Evolutionary conservation across 345 rosid genomes (phyloP), one percentile per base, ranked within the genome.

Genomic region (Aegle marmelos): DNA sequence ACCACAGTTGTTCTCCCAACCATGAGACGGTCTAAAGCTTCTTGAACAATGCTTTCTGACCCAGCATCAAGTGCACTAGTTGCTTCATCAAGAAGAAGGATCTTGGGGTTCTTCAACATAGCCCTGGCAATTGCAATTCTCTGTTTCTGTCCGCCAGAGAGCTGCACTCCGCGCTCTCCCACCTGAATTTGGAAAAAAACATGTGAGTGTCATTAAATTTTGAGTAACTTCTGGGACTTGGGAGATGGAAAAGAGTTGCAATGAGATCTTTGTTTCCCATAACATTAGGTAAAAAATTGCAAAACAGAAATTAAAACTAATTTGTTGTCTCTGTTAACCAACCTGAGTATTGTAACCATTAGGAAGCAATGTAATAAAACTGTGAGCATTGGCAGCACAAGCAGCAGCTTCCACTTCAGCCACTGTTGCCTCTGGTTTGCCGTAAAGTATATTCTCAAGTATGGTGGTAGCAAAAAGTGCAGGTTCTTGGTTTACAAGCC

Each of bases 111-210:
- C 85, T 96, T 96, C 81, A 96, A 74, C 98, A 96, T 94, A 2
- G 99, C 99, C 78, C 99, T 89, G n/a, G 98, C 98, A 37, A 96
- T 96, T 37, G 99, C 99, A 1, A 96, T 96, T 81, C 99, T 90
- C 85, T 96, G 99, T 77, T 94, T 96, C 82, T 96, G 98, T 53
- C 99, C 99, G 80, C 99, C 99, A 7, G 99, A 96, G 36, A 96
- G 92, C 79, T 96, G 99, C 73, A 94, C 90, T 53, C 99, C 99
- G 16, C 99, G 89, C 84, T 94, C 99, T 84, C 98, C 99, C 70
- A 91, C 99, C 98, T 95, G 82, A 56, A 68, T 27, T 60, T 68
- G 57, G 45, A 78, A 66, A 76, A 76, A 14, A 53, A 45, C 61
- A 45, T 36, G 33, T 16, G 69, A 5, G 67, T 9, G 41, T 3